Evolutionary conservation across 164 flowering plant species (phyloP), one percentile per base, ranked within the genome.

Genomic region (Nymphaea colorata): DNA sequence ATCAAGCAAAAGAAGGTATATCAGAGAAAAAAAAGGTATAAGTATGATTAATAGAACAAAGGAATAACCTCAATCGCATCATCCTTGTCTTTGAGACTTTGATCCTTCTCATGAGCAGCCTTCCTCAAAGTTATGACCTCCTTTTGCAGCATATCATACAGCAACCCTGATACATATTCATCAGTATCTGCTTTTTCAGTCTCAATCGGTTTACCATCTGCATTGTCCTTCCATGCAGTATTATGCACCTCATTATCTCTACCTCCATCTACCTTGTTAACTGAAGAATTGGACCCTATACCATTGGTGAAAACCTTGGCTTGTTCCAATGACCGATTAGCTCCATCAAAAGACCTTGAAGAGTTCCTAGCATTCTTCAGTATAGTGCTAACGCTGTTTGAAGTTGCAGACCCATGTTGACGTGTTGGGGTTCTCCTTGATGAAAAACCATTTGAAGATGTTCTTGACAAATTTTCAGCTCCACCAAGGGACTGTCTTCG

Each of bases 401-500:
- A 47, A 15, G 62, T 7, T 44, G 69, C 61, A 25, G 65, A 63
- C 3, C 73, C 65, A 12, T 68, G 45, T n/a, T 42, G 69, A 12
- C 59, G 51, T 11, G 80, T 69, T 41, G 86, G 79, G n/a, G 68
- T 65, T 79, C 82, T 86, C 74, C 81, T 88, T 66, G 90, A 66
- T 65, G 83, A 68, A 75, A 80, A 83, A 4, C 91, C 91, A 67
- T 60, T 69, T 4, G 76, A 68, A 17, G 53, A 59, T 59, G 45
- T 43, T 42, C 51, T 68, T 36, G 74, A 51, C 16, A 67, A 53
- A 63, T 36, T 70, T 15, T 70, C 76, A 43, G 61, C 66, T 60
- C 76, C 76, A 57, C 79, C 76, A 6, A 67, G 61, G 14, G 78
- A 69, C n/a, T 69, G 76, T 0, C 79, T 66, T 3, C 71, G 64